Conservation (phyloP, 805 yeast genomes). For the Komagataella pseudopastoris region DNA sequence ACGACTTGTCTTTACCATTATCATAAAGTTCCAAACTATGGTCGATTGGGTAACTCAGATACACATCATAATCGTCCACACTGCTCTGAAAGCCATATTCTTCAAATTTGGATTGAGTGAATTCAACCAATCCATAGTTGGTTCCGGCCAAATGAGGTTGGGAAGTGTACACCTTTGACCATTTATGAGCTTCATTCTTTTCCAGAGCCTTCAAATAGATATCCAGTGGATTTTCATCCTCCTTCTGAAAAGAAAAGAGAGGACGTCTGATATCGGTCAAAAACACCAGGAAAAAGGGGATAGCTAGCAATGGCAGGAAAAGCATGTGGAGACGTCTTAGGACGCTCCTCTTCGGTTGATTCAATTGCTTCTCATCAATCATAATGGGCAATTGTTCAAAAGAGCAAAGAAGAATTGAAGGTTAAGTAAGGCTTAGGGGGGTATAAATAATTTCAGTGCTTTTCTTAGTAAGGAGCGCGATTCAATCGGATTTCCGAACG, state of each 20-base stretch:
- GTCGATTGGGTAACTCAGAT: constrained; percentile 47
- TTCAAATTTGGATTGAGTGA: constrained; percentile 44
- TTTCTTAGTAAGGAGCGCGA: background rate
- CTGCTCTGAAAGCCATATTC: constrained; percentile 45
- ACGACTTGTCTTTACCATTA: constrained; percentile 11
- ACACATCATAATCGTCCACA: constrained; percentile 48
- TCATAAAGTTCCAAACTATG: constrained; percentile 32
- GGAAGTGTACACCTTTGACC: constrained; percentile 38
- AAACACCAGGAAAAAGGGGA: background rate
- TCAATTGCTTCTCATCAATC: background rate
- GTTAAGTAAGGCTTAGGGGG: background rate
- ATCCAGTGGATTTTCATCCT: background rate
- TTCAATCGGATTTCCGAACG: no score
- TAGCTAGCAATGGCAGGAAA: background rate
- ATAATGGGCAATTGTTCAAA: background rate
- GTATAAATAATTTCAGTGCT: background rate
- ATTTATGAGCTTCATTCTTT: constrained; percentile 30
- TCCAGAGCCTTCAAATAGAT: constrained; percentile 14
- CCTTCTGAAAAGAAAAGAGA: background rate
- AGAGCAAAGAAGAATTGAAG: background rate
- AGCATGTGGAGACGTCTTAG: background rate
- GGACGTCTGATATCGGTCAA: background rate
- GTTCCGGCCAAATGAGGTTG: constrained; percentile 50
- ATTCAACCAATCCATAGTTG: constrained; percentile 33
- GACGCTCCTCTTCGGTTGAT: background rate